phyloP scores from a whole-genome alignment of 2,329 filamentous ascomycete species.

The Zymoseptoria crescenta region DNA sequence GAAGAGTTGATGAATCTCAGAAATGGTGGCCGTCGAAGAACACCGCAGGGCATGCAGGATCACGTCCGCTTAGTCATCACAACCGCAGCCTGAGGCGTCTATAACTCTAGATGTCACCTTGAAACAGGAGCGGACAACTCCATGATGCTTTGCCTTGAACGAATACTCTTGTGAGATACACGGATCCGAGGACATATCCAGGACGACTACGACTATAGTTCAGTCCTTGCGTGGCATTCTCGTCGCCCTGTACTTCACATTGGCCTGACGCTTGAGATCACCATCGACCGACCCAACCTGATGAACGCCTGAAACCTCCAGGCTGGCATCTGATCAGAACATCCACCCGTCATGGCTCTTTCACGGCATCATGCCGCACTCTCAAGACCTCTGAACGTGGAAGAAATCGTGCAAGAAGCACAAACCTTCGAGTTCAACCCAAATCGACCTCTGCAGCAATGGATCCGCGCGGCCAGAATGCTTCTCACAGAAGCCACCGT shows the following conservation, averaged over 20 bases:
- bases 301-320: background rate
- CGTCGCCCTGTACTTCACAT: too few species aligned
- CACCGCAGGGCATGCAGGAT: too few species aligned
- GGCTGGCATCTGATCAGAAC: background rate
- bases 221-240: background rate
- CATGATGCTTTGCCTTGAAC: background rate
- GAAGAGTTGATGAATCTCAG: background rate
- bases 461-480: conserved; percentile 26
- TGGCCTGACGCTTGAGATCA: too few species aligned
- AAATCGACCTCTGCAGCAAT: conserved; percentile 56
- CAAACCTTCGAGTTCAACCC: conserved; percentile 74
- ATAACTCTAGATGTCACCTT: background rate
- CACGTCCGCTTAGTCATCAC: background rate
- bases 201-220: background rate
- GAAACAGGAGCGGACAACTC: background rate
- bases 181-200: too few species aligned
- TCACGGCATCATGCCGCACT: conserved; percentile 23
- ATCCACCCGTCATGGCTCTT: conserved; percentile 18
- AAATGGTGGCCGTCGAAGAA: background rate
- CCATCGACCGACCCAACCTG: background rate
- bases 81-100: background rate
- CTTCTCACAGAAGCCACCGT: conserved; percentile 59
- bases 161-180: background rate
- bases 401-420: conserved; percentile 69
- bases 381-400: conserved; percentile 46